Percentiles rank a stretch among this genome's conserved stretches.
Conservation (phyloP, 495 filamentous ascomycete species). For the Penicillium ochrochloron region DNA sequence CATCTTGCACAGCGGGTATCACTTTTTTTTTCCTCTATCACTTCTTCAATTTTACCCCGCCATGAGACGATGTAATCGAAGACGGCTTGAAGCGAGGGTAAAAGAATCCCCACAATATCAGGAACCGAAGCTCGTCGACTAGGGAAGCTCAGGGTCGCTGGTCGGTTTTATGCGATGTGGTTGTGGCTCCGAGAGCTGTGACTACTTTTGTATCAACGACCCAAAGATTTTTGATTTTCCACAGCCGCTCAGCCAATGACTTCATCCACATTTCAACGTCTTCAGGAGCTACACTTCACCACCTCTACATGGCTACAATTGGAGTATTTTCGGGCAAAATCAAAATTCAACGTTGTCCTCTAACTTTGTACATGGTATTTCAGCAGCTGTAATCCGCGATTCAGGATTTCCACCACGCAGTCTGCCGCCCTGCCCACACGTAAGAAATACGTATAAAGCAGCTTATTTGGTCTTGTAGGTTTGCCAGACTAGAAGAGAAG, state of each 20-base stretch:
- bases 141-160: background rate
- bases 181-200: constrained; percentile 27
- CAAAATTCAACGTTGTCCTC: constrained; percentile 42
- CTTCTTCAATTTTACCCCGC: constrained; percentile 43
- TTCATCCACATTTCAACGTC: constrained; percentile 54
- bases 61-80: constrained; percentile 36
- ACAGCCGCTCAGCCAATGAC: constrained; percentile 52
- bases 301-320: constrained; percentile 32
- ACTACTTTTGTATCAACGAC: constrained; percentile 33
- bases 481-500: constrained; percentile 72
- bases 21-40: constrained; percentile 32
- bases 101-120: constrained; percentile 11
- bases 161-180: constrained; percentile 22
- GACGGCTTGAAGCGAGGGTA: constrained; percentile 11
- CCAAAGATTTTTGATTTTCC: constrained; percentile 53
- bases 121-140: constrained; percentile 2
- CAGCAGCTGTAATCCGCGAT: constrained; percentile 31
- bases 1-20: constrained; percentile 55
- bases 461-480: constrained; percentile 68
- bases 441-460: constrained; percentile 24
- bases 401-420: constrained; percentile 31
- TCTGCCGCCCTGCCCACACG: constrained; percentile 27
- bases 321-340: constrained; percentile 17
- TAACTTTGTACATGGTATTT: constrained; percentile 51
- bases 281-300: constrained; percentile 21